phyloP scores from a whole-genome alignment of 2,329 filamentous ascomycete genomes.

The Pseudogymnoascus sp. region DNA sequence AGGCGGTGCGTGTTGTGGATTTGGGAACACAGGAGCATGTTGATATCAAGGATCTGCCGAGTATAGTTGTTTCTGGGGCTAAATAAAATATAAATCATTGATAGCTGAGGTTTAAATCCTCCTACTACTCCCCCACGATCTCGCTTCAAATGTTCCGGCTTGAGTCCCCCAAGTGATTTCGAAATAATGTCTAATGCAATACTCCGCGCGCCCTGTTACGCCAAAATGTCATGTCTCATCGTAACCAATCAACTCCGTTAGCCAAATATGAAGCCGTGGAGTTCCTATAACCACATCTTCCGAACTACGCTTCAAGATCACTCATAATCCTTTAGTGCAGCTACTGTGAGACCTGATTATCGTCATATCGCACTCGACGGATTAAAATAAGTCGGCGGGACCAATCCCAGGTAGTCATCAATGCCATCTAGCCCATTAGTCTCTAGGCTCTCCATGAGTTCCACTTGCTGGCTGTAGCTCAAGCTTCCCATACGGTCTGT shows the following conservation, averaged over 20 bases:
- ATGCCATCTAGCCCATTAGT: constrained; percentile 59
- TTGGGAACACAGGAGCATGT: constrained; percentile 68
- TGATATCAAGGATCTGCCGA: constrained; percentile 69
- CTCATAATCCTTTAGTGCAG: not conserved
- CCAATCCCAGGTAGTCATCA: constrained; percentile 32
- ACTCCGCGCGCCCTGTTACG: not conserved
- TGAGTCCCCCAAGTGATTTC: not conserved
- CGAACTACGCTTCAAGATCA: not conserved
- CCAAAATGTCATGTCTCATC: constrained; percentile 1
- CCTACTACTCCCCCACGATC: constrained; percentile 1
- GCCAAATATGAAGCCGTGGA: not conserved
- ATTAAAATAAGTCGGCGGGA: constrained; percentile 4
- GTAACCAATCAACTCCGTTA: not conserved
- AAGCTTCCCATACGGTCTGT: constrained; percentile 59
- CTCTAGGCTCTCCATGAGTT: constrained; percentile 76
- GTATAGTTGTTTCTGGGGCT: constrained; percentile 47
- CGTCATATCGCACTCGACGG: constrained; percentile 3
- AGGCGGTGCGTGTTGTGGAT: constrained; percentile 68
- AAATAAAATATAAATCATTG: constrained; percentile 11
- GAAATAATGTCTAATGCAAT: constrained; percentile 9
- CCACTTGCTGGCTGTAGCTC: constrained; percentile 73
- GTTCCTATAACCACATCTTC: not conserved
- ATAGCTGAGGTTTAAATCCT: constrained; percentile 8
- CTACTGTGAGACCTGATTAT: not conserved
- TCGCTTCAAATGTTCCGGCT: constrained; percentile 7